Base-by-base conservation (phyloP, 1,139 yeast species). In the Eremothecium gossypii region DNA sequence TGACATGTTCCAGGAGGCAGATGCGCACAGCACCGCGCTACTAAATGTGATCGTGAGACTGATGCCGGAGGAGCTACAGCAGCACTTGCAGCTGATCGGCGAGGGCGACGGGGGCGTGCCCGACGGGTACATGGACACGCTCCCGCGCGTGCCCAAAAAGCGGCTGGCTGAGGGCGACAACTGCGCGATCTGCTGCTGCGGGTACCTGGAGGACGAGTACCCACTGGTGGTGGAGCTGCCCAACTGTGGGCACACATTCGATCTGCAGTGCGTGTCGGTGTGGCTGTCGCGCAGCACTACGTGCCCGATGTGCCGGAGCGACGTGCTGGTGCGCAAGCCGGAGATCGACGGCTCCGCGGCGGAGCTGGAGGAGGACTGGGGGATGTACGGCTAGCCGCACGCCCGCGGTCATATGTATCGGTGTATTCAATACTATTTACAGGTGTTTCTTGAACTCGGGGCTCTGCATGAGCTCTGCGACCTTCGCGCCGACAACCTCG, bases 181-280 rank as follows among this genome's bases (percentile, higher is more conserved):
- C 1, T 89, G 97, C 60, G 83, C 96, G 1, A 87, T 89, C 37
- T 89, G 97, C 55, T 83, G 94, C 31, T 76, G 75, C 47, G 73
- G 71, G 43, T 89, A 77, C 54, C 66, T 73, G 6, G 84, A 80
- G 34, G 95, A 86, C 58, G 68, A 76, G 40, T 79, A 82, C 53
- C 96, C 96, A 1, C 67, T 89, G 43, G 77, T 89, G 9, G 96
- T 86, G 12, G 67, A 73, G 51, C 68, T 89, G 30, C 95, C 96
- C 0, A 62, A 54, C 13, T 91, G 96, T 58, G 71, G 73, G 38
- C 97, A 89, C 61, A 71, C 71, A 32, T 89, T 84, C 62, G 97
- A 89, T 58, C 67, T 87, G 51, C 96, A 89, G 52, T 89, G 97
- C 60, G 78, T 89, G 33, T 83, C 83, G 0, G 93, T 95, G 0